Percentiles rank a stretch among this genome's conserved stretches.
phyloP scores from a whole-genome alignment of 306 rosid genomes.

The Cucurbita pepo region DNA sequence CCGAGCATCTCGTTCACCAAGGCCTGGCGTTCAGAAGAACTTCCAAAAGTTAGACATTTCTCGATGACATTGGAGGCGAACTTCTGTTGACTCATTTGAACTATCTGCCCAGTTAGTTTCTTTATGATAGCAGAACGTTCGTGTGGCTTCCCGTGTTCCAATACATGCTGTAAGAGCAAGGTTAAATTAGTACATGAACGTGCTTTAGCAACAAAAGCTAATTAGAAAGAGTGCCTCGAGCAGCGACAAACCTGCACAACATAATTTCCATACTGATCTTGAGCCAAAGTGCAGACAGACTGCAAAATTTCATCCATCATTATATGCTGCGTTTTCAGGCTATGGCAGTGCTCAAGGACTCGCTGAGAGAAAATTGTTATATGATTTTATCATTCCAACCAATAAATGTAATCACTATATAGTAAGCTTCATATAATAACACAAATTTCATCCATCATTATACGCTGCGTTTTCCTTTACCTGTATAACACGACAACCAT shows the following conservation, averaged over 20 bases:
- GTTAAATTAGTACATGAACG: background rate
- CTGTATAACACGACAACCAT: constrained; percentile 96
- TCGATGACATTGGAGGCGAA: constrained; percentile 91
- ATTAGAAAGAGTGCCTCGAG: background rate
- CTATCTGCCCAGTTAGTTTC: constrained; percentile 69
- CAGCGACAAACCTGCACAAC: constrained; percentile 68
- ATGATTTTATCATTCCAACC: background rate
- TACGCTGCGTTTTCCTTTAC: constrained; percentile 9
- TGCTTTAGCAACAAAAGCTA: background rate
- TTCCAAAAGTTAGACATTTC: constrained; percentile 69
- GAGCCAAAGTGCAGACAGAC: constrained; percentile 81
- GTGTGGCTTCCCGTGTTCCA: constrained; percentile 78
- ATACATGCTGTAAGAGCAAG: constrained; percentile 44
- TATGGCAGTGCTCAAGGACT: constrained; percentile 82
- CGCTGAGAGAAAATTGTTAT: constrained; percentile 30
- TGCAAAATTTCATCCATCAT: constrained; percentile 85
- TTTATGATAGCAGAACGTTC: constrained; percentile 73
- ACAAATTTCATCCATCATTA: too few relatives aligned
- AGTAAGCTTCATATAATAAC: background rate
- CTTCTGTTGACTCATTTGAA: constrained; percentile 98
- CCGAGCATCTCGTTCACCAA: constrained; percentile 90
- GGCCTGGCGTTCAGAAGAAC: constrained; percentile 58
- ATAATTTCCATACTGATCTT: constrained; percentile 94
- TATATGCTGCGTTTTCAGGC: constrained; percentile 46
- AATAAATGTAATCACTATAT: background rate